Evolutionary conservation across 1,139 yeast species (phyloP), one percentile per base, ranked within the genome.

Genomic region (Yamadazyma atlantica): DNA sequence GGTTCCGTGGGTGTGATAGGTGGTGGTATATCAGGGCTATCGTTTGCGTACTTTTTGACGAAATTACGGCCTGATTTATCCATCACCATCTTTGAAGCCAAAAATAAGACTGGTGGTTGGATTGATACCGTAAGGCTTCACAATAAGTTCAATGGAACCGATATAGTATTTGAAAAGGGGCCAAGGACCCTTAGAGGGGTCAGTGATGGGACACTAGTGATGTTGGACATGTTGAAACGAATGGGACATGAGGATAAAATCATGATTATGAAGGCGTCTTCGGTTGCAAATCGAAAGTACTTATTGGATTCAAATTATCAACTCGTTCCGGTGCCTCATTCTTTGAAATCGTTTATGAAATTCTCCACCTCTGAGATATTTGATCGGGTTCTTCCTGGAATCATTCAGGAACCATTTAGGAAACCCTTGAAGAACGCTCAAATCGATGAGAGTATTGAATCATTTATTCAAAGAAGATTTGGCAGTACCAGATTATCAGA

Each of bases 11-110:
- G 81, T 1, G 82, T 90, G 1, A 56, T 88, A 2, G 98, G 98
- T 0, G 85, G 86, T 0, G 98, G 98, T 0, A 75, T 90, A 2
- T 84, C 96, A 1, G 97, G 97, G 0, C 68, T 92, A 3, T 68
- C 92, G 2, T 81, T 78, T 50, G 83, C 94, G 0, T 89, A 85
- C 58, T 85, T 85, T 50, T 66, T 90, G 15, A 68, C 75, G 28
- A 75, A 74, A 42, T 57, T 86, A 11, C 69, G 96, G 35, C 92
- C 92, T 0, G 96, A 88, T 55, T 50, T 87, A 15, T 60, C 64
- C 8, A 73, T 92, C 36, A 76, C 78, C 1, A 57, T 92, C 0
- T 75, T 73, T 43, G 97, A 92, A 49, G 58, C 71, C 17, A 46
- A 68, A 2, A 37, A 53, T 1, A 62, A 78, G 33, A 64, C 78